Evolutionary conservation across 1,284 basidiomycete species (phyloP).

Genomic region (Cryptococcus sp.): DNA sequence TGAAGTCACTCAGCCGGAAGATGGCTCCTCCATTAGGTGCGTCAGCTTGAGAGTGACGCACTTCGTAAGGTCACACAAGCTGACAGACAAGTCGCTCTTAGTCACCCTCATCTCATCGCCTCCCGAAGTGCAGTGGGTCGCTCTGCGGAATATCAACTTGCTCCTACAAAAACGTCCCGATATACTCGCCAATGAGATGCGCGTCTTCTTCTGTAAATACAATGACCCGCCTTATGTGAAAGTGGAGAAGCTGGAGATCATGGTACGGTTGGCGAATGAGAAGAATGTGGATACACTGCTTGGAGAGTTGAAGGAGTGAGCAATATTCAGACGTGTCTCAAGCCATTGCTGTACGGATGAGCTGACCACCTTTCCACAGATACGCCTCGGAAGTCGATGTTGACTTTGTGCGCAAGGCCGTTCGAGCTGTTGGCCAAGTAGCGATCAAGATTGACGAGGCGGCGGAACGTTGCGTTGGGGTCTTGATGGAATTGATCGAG

Average conservation of each 20-base stretch:
- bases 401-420: conserved; percentile 96
- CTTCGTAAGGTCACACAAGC: background rate
- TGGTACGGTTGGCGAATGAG: conserved; percentile 90
- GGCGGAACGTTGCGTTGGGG: conserved; percentile 85
- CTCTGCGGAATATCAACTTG: conserved; percentile 91
- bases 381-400: conserved; percentile 98
- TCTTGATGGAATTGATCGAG: conserved; percentile 82
- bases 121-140: conserved; percentile 98
- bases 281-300: conserved; percentile 90
- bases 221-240: conserved; percentile 99
- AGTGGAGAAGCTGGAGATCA: conserved; percentile 96
- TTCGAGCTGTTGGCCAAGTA: conserved; percentile 90
- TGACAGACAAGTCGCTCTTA: conserved; percentile 43
- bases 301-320: conserved; percentile 90
- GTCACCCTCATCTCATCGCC: conserved; percentile 93
- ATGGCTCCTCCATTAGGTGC: conserved; percentile 89
- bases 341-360: too few species aligned
- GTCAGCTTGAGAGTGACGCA: conserved; percentile 14
- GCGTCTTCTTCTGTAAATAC: conserved; percentile 99
- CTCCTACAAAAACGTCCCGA: conserved; percentile 92
- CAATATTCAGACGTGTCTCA: conserved; percentile 9
- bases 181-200: conserved; percentile 94
- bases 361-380: conserved; percentile 54
- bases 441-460: conserved; percentile 95
- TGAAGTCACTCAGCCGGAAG: conserved; percentile 85